phyloP scores from a whole-genome alignment of 2,329 filamentous ascomycete species.

The Ophiostoma quercus region DNA sequence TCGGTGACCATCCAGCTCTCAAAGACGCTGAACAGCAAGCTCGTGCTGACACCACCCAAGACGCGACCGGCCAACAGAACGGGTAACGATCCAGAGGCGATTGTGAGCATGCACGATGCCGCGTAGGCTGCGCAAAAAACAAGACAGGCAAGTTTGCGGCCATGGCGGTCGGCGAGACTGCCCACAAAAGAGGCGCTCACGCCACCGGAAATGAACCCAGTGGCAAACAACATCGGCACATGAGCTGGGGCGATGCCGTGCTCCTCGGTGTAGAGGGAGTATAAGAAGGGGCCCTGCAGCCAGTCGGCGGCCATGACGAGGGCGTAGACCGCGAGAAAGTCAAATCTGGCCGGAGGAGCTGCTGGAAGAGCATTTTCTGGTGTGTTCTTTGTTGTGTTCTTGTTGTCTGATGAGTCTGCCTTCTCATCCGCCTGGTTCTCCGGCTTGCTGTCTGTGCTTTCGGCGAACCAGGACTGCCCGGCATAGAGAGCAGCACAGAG shows the following conservation, averaged over 20 bases:
- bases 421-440: not conserved
- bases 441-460: conserved; percentile 23
- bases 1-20: conserved; percentile 59
- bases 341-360: conserved; percentile 20
- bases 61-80: conserved; percentile 49
- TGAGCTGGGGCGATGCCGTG: conserved; percentile 30
- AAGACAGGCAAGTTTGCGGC: conserved; percentile 49
- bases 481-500: conserved; percentile 33
- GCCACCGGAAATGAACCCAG: conserved; percentile 43
- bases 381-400: not conserved
- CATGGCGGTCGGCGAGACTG: conserved; percentile 45
- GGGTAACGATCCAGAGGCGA: conserved; percentile 31
- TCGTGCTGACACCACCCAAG: conserved; percentile 51
- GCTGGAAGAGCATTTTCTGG: not conserved
- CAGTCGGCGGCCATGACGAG: conserved; percentile 49
- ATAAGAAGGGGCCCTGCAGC: conserved; percentile 40
- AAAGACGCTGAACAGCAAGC: conserved; percentile 54
- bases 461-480: conserved; percentile 23
- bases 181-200: conserved; percentile 44
- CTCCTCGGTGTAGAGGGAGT: conserved; percentile 36
- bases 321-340: conserved; percentile 43
- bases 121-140: conserved; percentile 51
- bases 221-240: conserved; percentile 41
- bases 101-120: conserved; percentile 44
- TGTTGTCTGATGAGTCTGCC: not conserved